Conservation (phyloP, 106 monocot genomes). For the Vanilla planifolia region DNA sequence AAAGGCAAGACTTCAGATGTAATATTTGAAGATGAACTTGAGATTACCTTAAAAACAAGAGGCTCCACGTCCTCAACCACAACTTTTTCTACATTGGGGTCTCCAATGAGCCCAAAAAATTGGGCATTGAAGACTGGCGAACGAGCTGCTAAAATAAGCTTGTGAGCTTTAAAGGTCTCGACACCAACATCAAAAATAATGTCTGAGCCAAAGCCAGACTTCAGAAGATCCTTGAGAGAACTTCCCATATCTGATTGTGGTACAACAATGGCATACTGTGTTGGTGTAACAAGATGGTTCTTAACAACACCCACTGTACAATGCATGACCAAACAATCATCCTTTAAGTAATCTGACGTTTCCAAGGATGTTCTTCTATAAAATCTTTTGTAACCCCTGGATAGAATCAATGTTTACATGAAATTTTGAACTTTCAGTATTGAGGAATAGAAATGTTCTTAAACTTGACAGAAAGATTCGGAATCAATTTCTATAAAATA, state of each 20-base stretch:
- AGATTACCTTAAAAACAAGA: conserved; percentile 30
- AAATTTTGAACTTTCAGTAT: too few relatives aligned
- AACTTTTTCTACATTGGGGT: conserved; percentile 23
- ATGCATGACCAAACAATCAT: conserved; percentile 27
- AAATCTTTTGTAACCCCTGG: conserved; percentile 41
- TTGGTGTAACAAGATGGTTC: conserved; percentile 22
- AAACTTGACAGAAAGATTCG: too few relatives aligned
- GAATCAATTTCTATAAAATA: too few relatives aligned
- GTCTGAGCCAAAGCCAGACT: conserved; percentile 18
- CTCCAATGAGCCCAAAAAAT: conserved; percentile 38
- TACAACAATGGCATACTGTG: conserved; percentile 13
- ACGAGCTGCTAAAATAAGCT: conserved; percentile 33
- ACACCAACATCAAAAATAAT: conserved; percentile 28
- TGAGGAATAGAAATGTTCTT: too few relatives aligned
- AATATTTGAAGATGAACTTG: neutral
- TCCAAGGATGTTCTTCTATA: conserved; percentile 30
- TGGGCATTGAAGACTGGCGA: conserved; percentile 38
- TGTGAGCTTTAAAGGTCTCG: conserved; percentile 29
- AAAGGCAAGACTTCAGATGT: neutral
- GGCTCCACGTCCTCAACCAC: conserved; percentile 32
- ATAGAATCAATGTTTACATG: too few relatives aligned
- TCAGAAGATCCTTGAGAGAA: conserved; percentile 19
- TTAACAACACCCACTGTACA: conserved; percentile 48
- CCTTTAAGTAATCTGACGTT: conserved; percentile 32
- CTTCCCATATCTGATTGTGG: conserved; percentile 29